phyloP scores from a whole-genome alignment of 2,329 filamentous ascomycete genomes.

The Aspergillus novofumigatus region DNA sequence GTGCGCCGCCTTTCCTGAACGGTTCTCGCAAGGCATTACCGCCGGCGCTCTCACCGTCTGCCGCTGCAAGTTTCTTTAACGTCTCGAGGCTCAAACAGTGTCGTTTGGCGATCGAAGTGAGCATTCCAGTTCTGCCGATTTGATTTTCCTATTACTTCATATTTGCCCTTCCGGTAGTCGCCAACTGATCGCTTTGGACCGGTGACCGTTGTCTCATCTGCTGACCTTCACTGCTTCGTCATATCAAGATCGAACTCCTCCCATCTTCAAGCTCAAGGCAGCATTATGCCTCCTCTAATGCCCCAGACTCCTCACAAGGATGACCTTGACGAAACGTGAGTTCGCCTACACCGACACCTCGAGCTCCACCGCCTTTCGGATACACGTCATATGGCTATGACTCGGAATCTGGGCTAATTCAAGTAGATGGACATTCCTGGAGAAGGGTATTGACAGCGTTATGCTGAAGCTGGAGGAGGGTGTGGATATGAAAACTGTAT shows the following conservation, averaged over 20 bases:
- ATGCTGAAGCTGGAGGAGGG: conserved; percentile 90
- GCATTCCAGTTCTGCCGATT: neutral
- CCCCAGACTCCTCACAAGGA: conserved; percentile 52
- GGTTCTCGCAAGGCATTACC: conserved; percentile 13
- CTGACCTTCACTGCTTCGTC: conserved; percentile 4
- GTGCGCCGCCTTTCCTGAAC: conserved; percentile 14
- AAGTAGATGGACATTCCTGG: conserved; percentile 79
- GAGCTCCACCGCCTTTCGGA: neutral
- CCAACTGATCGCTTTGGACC: neutral
- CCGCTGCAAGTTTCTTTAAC: neutral
- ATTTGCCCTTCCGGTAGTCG: neutral
- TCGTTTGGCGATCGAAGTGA: neutral
- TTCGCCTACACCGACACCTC: conserved; percentile 13
- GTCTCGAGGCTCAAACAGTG: neutral
- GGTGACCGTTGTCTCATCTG: neutral
- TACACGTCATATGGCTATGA: neutral
- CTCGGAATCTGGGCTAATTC: conserved; percentile 15
- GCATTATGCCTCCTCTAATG: conserved; percentile 35
- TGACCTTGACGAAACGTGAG: conserved; percentile 60
- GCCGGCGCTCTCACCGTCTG: conserved; percentile 8
- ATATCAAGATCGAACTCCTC: conserved; percentile 1
- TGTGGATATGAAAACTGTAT: conserved; percentile 83
- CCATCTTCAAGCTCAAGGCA: conserved; percentile 5
- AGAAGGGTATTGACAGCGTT: conserved; percentile 82
- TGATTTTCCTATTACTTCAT: neutral